Evolutionary conservation across 139 green algal genomes (phyloP).

Genomic region (Zygnema cylindricum): DNA sequence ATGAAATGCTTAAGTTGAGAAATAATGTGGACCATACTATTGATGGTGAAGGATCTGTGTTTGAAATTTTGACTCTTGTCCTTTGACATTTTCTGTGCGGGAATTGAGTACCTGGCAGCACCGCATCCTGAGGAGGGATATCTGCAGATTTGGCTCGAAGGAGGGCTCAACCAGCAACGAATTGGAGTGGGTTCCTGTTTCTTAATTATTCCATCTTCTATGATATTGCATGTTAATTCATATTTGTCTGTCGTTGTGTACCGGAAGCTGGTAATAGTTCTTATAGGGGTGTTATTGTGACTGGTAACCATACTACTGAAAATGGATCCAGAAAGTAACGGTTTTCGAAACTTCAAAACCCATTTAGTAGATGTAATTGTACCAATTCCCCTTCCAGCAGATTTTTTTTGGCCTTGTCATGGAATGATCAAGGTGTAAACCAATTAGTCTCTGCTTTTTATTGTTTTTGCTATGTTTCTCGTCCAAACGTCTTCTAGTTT

Average conservation of each 20-base stretch:
- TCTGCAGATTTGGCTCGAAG: conserved; percentile 57
- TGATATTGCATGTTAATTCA: not conserved
- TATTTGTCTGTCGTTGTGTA: not conserved
- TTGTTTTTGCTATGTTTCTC: no score
- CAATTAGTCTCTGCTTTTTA: no score
- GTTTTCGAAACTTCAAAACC: no score
- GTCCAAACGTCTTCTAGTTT: no score
- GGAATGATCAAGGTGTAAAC: no score
- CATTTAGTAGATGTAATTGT: no score
- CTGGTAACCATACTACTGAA: not conserved
- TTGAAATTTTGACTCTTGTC: not conserved
- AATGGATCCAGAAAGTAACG: no score
- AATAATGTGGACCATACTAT: not conserved
- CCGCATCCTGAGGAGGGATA: conserved; percentile 25
- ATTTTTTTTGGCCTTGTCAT: no score
- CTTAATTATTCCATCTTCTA: not conserved
- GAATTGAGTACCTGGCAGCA: not conserved
- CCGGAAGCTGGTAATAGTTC: not conserved
- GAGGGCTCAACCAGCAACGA: conserved; percentile 58
- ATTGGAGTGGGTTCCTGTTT: conserved; percentile 44
- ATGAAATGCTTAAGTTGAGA: not conserved
- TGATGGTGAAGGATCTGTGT: not conserved
- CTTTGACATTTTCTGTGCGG: not conserved
- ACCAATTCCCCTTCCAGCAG: no score
- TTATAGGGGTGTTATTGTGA: not conserved